These are phyloP conservation scores for Hypomyces perniciosus DNA, from an alignment of 2,329 filamentous ascomycete species.

Conservation along the genomic window DNA sequence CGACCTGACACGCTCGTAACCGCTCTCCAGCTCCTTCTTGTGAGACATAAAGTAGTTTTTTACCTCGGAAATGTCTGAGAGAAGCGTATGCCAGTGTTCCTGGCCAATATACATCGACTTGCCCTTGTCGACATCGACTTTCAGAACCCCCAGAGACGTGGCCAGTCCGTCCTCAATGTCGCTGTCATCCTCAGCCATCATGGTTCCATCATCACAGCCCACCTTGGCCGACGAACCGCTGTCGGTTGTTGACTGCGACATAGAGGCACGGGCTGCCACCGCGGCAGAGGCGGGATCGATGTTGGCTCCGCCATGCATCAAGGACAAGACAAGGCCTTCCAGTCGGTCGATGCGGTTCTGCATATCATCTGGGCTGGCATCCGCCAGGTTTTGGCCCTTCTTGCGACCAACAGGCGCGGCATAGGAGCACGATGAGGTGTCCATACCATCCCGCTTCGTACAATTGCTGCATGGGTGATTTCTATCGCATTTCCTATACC, in stretches of 20 bases:
- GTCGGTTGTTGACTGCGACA: conserved; percentile 34
- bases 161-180: conserved; percentile 64
- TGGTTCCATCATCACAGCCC: conserved; percentile 51
- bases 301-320: conserved; percentile 80
- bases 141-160: conserved; percentile 73
- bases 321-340: conserved; percentile 81
- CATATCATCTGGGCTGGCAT: conserved; percentile 81
- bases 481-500: conserved; percentile 79
- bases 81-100: conserved; percentile 75
- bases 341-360: conserved; percentile 95
- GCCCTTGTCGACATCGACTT: conserved; percentile 69
- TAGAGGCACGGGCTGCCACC: conserved; percentile 28
- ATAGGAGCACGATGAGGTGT: conserved; percentile 78
- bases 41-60: conserved; percentile 83
- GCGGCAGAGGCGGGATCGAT: conserved; percentile 37
- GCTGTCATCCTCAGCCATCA: conserved; percentile 54
- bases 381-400: conserved; percentile 61
- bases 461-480: conserved; percentile 91
- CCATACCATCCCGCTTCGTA: conserved; percentile 79
- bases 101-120: conserved; percentile 79
- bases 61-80: conserved; percentile 83
- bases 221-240: conserved; percentile 42
- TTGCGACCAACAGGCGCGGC: conserved; percentile 65
- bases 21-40: conserved; percentile 82
- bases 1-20: conserved; percentile 68